Evolutionary conservation across 768 basidiomycete genomes (phyloP).

Genomic region (Amanita inopinata): DNA sequence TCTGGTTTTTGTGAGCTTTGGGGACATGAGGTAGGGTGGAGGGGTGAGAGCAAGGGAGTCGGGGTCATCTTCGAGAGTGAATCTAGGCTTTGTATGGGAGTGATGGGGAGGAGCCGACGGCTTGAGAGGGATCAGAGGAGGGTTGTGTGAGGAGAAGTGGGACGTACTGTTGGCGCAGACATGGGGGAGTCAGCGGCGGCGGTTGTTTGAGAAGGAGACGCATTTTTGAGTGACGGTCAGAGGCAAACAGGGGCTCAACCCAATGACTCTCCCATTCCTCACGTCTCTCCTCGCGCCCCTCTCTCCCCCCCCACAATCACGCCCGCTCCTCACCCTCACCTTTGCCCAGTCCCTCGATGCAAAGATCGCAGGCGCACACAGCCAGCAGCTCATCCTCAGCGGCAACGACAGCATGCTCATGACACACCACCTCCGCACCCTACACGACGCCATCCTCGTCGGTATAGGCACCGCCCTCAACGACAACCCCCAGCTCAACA

Average conservation of each 20-base stretch:
- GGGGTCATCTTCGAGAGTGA: slow-evolving; percentile 6
- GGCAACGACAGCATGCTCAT: slow-evolving; percentile 83
- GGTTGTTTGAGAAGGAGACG: slow-evolving; percentile 1
- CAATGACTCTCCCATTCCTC: slow-evolving; percentile 6
- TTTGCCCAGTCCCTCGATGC: slow-evolving; percentile 85
- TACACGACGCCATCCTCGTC: slow-evolving; percentile 90
- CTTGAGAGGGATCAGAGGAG: neutral
- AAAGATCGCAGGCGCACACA: slow-evolving; percentile 69
- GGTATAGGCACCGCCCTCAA: slow-evolving; percentile 86
- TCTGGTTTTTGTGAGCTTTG: slow-evolving; percentile 10
- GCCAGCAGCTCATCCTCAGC: slow-evolving; percentile 73
- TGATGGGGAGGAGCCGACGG: neutral
- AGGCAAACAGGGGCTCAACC: slow-evolving; percentile 1
- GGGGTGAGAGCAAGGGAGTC: slow-evolving; percentile 1
- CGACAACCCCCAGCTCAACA: slow-evolving; percentile 92
- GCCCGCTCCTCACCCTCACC: slow-evolving; percentile 68
- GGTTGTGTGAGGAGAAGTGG: neutral
- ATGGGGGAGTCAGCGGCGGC: slow-evolving; percentile 3
- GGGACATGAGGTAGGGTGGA: slow-evolving; percentile 2
- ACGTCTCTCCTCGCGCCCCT: slow-evolving; percentile 1
- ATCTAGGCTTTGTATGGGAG: neutral
- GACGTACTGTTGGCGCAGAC: slow-evolving; percentile 4
- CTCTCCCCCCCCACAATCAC: slow-evolving; percentile 13
- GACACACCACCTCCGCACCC: slow-evolving; percentile 91
- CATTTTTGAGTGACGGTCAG: slow-evolving; percentile 2